Evolutionary conservation across 106 monocot species (phyloP).

Genomic region (Platanthera zijinensis): DNA sequence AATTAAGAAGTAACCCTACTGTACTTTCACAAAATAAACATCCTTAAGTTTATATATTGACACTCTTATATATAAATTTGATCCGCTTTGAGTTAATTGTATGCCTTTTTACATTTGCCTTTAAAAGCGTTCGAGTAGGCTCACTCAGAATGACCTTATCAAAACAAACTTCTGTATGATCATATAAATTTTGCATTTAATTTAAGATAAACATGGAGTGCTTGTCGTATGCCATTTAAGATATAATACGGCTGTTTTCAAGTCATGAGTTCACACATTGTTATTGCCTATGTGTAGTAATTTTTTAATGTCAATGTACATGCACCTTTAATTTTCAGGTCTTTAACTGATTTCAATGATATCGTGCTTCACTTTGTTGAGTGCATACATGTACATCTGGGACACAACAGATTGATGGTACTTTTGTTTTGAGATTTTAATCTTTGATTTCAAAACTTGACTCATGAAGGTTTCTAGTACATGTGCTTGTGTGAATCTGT

Average conservation of each 20-base stretch:
- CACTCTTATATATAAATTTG: too few relatives aligned
- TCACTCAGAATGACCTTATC: too few relatives aligned
- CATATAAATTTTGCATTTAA: too few relatives aligned
- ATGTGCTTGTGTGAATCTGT: neutral
- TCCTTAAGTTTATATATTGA: too few relatives aligned
- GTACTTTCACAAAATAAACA: too few relatives aligned
- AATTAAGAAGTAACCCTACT: too few relatives aligned
- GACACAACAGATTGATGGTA: slow-evolving; percentile 25
- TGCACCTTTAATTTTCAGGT: slow-evolving; percentile 31
- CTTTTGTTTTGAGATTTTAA: neutral
- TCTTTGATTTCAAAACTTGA: neutral
- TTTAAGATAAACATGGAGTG: too few relatives aligned
- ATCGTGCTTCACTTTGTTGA: slow-evolving; percentile 61
- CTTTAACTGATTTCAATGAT: slow-evolving; percentile 58
- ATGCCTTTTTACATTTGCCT: too few relatives aligned
- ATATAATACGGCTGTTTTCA: neutral
- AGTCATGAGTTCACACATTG: neutral
- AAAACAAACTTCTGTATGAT: too few relatives aligned
- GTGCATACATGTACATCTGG: slow-evolving; percentile 43
- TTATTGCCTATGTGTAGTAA: neutral
- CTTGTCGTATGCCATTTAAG: neutral
- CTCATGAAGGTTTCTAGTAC: neutral
- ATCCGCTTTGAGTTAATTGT: too few relatives aligned
- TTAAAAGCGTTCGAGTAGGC: too few relatives aligned
- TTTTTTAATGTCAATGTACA: neutral